These are phyloP conservation scores for Podospora bellae-mahoneyi DNA, from an alignment of 495 filamentous ascomycete species.

Conservation along the genomic window DNA sequence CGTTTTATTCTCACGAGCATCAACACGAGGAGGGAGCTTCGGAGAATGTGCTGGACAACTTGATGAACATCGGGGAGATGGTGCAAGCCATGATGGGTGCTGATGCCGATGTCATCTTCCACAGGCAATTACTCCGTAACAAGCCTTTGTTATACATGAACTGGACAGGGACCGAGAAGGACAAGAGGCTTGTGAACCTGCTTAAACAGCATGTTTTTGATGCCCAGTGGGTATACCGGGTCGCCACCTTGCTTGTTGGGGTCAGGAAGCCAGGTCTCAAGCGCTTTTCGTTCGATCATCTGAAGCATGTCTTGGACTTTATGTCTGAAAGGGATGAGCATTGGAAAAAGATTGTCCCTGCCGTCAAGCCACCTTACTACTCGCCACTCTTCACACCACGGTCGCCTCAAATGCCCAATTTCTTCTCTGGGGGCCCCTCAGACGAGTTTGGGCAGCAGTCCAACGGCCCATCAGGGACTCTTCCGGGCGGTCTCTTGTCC, in stretches of 20 bases:
- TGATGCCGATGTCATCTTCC: constrained; percentile 21
- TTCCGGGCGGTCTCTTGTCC: constrained; percentile 11
- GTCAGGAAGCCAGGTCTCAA: constrained; percentile 14
- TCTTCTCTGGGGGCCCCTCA: not conserved
- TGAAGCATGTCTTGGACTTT: constrained; percentile 24
- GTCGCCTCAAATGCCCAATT: constrained; percentile 4
- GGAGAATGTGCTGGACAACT: constrained; percentile 40
- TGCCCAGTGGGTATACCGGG: constrained; percentile 34
- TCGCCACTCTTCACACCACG: constrained; percentile 25
- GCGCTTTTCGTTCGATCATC: constrained; percentile 15
- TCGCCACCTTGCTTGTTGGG: constrained; percentile 31
- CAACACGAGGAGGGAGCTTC: constrained; percentile 20
- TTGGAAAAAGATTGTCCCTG: constrained; percentile 23
- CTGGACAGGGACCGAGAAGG: constrained; percentile 6
- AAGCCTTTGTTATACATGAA: constrained; percentile 7
- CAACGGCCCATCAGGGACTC: not conserved
- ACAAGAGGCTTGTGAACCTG: not conserved
- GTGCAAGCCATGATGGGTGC: constrained; percentile 28
- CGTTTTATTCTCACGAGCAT: constrained; percentile 25
- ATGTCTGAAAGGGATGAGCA: constrained; percentile 27
- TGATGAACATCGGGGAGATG: constrained; percentile 41
- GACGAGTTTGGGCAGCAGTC: not conserved
- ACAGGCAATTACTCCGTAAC: constrained; percentile 11
- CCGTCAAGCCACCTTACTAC: constrained; percentile 30
- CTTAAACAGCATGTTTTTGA: constrained; percentile 29